Evolutionary conservation across 2,329 filamentous ascomycete species (phyloP).

Genomic region (Scleromitrula shiraiana): DNA sequence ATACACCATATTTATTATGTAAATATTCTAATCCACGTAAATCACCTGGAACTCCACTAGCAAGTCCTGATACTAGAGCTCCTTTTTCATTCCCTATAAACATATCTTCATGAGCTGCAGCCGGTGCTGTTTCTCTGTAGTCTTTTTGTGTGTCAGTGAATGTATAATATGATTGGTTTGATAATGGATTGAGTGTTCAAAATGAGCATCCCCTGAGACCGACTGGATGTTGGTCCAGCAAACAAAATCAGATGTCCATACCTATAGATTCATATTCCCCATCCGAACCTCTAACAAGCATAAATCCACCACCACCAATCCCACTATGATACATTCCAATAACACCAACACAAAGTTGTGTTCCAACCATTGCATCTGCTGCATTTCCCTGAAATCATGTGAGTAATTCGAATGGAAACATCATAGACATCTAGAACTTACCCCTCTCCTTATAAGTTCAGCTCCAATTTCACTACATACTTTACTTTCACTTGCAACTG

Average conservation of each 20-base stretch:
- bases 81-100: conserved; percentile 61
- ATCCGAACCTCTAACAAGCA: conserved; percentile 64
- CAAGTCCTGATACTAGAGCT: conserved; percentile 65
- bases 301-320: conserved; percentile 86
- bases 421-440: conserved; percentile 12
- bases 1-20: conserved; percentile 61
- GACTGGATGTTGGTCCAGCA: too few relatives aligned
- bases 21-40: conserved; percentile 72
- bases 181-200: too few relatives aligned
- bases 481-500: conserved; percentile 44
- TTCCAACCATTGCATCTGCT: conserved; percentile 67
- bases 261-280: conserved; percentile 72
- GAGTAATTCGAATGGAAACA: conserved; percentile 11
- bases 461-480: conserved; percentile 45
- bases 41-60: conserved; percentile 65
- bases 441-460: conserved; percentile 41
- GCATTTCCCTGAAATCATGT: conserved; percentile 51
- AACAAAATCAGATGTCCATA: conserved; percentile 5
- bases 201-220: not conserved
- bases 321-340: conserved; percentile 71
- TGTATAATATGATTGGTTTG: too few relatives aligned
- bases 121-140: conserved; percentile 82
- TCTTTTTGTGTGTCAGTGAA: conserved; percentile 38
- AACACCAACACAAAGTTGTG: conserved; percentile 67
- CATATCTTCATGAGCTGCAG: conserved; percentile 77